phyloP scores from a whole-genome alignment of 371 early-diverging fungal species.

The Batrachochytrium dendrobatidis region DNA sequence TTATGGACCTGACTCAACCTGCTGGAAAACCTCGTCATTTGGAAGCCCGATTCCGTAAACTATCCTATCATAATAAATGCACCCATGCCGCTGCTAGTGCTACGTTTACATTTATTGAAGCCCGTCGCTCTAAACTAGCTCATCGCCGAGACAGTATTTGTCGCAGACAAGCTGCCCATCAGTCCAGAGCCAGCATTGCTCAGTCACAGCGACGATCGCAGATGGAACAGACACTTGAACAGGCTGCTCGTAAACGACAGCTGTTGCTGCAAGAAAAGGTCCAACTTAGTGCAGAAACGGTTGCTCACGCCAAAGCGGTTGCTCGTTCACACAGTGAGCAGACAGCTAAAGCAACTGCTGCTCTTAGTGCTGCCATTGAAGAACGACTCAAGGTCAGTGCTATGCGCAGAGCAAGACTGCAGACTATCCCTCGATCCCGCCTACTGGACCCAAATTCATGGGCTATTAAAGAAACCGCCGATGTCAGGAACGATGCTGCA shows the following conservation, averaged over 20 bases:
- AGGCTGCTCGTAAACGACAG: constrained; percentile 25
- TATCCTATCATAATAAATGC: constrained; percentile 3
- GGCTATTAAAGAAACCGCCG: constrained; percentile 7
- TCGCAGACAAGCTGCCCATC: constrained; percentile 17
- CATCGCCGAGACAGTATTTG: constrained; percentile 20
- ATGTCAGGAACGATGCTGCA: constrained; percentile 22
- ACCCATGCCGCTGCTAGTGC: constrained; percentile 6
- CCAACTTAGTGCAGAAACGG: constrained; percentile 16
- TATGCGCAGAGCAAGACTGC: constrained; percentile 18
- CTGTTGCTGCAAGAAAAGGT: constrained; percentile 21
- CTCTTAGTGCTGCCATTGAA: constrained; percentile 22
- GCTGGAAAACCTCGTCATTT: constrained; percentile 31
- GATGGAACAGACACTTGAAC: constrained; percentile 17
- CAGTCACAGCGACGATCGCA: constrained; percentile 5
- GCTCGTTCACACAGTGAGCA: constrained; percentile 22
- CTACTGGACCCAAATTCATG: constrained; percentile 16
- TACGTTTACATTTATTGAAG: constrained; percentile 34
- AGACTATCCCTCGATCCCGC: constrained; percentile 33
- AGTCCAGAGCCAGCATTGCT: constrained; percentile 1
- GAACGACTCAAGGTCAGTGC: constrained; percentile 24
- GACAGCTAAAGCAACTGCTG: constrained; percentile 9
- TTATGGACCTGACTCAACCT: constrained; percentile 20
- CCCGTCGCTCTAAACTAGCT: constrained; percentile 24
- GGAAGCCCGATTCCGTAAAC: constrained; percentile 23
- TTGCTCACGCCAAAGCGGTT: constrained; percentile 28